Base-by-base conservation (phyloP, 768 basidiomycete species). In the Mycena vulgaris region DNA sequence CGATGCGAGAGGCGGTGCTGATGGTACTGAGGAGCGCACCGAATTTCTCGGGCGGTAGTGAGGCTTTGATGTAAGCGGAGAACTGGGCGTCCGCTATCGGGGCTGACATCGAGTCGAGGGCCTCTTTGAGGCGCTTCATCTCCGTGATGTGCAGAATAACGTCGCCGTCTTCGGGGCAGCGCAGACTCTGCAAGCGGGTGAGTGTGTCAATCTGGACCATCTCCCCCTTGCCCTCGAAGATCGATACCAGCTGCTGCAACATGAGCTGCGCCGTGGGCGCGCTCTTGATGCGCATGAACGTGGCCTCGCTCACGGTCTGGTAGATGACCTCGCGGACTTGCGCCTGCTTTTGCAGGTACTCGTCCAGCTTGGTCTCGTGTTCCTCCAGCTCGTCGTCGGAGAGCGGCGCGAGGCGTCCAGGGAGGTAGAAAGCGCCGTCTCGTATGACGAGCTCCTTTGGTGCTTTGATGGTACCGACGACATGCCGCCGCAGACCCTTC, bases 41-140 rank as follows among this genome's bases (percentile, higher is more conserved):
- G 45, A 57, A 66, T 28, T 49, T 49, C 9, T 66, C 64, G 65
- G 27, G 4, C 3, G 61, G 66, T 16, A 63, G 53, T 17, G 60
- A 67, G 35, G 52, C 52, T n/a, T 62, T 39, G 52, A 75, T 75
- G 21, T 78, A 49, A 57, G 67, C 31, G 16, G 27, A 25, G 72
- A 40, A 59, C 23, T 39, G 31, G 10, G 6, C 11, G 21, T 53
- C 39, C 21, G 35, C 19, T 11, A 71, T 7, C 5, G 48, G 55
- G 16, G 39, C 11, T 25, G 71, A 80, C 63, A 64, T 64, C 13
- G 63, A 11, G 63, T 30, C 52, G 53, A 66, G 55, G 2, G 55
- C 65, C 35, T 69, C 73, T 86, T 89, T 89, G 53, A 74, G 63
- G 17, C 58, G 33, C 49, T 69, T 17, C 49, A 69, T 63, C 39